Conservation (phyloP, 768 basidiomycete genomes). For the Lentinula lateritia region DNA sequence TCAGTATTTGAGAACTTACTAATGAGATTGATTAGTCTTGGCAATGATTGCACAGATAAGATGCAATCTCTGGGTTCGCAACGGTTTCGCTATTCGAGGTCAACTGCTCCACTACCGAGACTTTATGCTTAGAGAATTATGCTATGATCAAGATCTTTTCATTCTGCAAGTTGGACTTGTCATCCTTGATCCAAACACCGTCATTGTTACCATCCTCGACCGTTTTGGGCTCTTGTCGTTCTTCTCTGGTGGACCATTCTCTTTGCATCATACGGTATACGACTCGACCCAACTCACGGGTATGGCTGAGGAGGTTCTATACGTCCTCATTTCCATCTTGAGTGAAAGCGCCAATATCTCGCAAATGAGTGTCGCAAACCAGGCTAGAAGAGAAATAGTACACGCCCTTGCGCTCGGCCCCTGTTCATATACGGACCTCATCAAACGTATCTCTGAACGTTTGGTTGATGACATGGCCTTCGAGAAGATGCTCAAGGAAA, state of each 20-base stretch:
- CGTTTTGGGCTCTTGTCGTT: constrained; percentile 80
- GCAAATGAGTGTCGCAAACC: constrained; percentile 54
- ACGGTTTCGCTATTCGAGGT: constrained; percentile 92
- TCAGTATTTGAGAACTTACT: background rate
- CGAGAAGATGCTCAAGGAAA: constrained; percentile 68
- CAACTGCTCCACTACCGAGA: constrained; percentile 96
- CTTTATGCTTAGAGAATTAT: constrained; percentile 90
- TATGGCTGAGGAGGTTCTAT: constrained; percentile 91
- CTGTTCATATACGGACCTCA: constrained; percentile 84
- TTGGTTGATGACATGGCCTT: constrained; percentile 81
- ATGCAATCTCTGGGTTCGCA: constrained; percentile 95
- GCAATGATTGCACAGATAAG: constrained; percentile 94
- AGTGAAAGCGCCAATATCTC: constrained; percentile 76
- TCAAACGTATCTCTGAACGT: constrained; percentile 86
- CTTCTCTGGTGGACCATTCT: constrained; percentile 51
- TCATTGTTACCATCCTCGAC: constrained; percentile 84
- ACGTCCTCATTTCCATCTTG: constrained; percentile 80
- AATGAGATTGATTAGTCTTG: constrained; percentile 44
- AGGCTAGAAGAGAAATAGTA: constrained; percentile 80
- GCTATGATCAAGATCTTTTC: constrained; percentile 94
- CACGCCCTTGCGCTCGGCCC: constrained; percentile 88
- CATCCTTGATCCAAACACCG: constrained; percentile 68
- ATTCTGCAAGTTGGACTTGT: constrained; percentile 83
- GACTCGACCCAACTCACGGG: constrained; percentile 67
- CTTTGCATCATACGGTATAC: constrained; percentile 52